A percentile compares a stretch with the other conserved stretches of the same genome.
phyloP scores from a whole-genome alignment of 345 rosid genomes.

The Boechera divaricarpa region DNA sequence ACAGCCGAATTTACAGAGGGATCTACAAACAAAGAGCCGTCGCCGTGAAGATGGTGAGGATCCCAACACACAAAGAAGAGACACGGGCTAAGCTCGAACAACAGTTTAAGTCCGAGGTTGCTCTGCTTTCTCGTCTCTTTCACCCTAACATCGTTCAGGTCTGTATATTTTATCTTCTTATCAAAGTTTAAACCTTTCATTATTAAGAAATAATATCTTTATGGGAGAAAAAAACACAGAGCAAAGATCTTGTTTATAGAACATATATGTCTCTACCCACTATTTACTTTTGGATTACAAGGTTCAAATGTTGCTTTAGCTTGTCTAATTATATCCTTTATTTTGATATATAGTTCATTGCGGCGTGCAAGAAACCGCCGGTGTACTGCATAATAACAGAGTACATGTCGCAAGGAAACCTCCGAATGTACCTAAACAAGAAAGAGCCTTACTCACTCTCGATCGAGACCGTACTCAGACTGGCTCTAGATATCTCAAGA shows the following conservation, averaged over 20 bases:
- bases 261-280: not conserved
- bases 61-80: slow-evolving; percentile 84
- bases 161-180: slow-evolving; percentile 10
- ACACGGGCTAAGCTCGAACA: slow-evolving; percentile 83
- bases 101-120: slow-evolving; percentile 96
- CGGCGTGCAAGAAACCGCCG: slow-evolving; percentile 97
- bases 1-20: slow-evolving; percentile 88
- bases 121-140: slow-evolving; percentile 89
- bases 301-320: no score
- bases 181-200: slow-evolving; percentile 2
- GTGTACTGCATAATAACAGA: slow-evolving; percentile 98
- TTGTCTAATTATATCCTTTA: not conserved
- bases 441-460: slow-evolving; percentile 96
- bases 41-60: slow-evolving; percentile 97
- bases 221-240: slow-evolving; percentile 7
- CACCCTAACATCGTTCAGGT: slow-evolving; percentile 94
- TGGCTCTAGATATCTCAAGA: slow-evolving; percentile 96
- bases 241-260: slow-evolving; percentile 14
- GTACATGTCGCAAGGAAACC: slow-evolving; percentile 98
- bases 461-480: slow-evolving; percentile 79
- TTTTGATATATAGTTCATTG: slow-evolving; percentile 72
- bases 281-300: not conserved
- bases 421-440: slow-evolving; percentile 98
- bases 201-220: not conserved
- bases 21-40: slow-evolving; percentile 98